Percentiles rank a stretch among this genome's conserved stretches.
phyloP scores from a whole-genome alignment of 2,329 filamentous ascomycete species.

The Calonectria naviculata region DNA sequence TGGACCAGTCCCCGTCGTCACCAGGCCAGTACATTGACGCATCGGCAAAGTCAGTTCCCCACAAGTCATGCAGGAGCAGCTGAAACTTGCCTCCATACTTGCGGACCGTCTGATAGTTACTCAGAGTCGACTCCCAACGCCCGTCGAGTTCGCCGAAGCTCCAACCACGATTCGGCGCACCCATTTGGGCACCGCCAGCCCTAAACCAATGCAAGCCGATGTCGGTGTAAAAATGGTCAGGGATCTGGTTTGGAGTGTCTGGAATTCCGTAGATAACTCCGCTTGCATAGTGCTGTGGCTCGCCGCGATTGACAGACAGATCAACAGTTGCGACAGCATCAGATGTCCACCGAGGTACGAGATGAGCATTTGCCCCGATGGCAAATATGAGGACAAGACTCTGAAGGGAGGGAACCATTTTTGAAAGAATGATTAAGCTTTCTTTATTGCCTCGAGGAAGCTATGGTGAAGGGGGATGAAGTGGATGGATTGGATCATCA shows the following conservation, averaged over 20 bases:
- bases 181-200: background rate
- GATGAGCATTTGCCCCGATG: background rate
- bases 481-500: no score
- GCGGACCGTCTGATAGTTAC: background rate
- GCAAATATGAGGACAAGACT: background rate
- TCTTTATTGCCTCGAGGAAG: no score
- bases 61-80: background rate
- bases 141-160: background rate
- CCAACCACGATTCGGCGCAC: background rate
- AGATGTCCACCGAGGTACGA: background rate
- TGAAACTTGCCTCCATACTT: slow-evolving; percentile 1
- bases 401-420: background rate
- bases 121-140: background rate
- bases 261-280: background rate
- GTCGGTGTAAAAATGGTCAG: slow-evolving; percentile 5
- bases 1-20: background rate
- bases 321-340: background rate
- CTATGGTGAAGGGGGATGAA: no score
- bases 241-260: background rate
- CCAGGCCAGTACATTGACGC: background rate
- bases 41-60: background rate
- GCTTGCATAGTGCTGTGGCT: background rate
- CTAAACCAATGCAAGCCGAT: background rate
- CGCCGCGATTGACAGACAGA: background rate
- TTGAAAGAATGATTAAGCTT: no score